phyloP scores from a whole-genome alignment of 1,284 basidiomycete genomes.

The Papiliotrema nemorosa region DNA sequence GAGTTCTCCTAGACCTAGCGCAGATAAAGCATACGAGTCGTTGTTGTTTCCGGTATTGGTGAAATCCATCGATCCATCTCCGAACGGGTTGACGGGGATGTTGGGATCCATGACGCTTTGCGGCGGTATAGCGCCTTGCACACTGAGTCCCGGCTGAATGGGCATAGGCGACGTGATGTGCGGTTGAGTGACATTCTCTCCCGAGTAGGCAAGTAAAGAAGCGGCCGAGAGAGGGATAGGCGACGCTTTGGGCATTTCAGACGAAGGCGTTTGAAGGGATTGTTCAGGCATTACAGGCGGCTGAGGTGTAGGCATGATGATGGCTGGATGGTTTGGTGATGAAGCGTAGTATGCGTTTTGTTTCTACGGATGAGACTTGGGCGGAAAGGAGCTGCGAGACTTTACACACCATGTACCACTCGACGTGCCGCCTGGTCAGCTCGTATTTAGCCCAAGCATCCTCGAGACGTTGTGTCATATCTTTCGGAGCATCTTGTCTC shows the following conservation, averaged over 20 bases:
- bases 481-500: constrained; percentile 5
- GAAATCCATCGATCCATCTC: not conserved
- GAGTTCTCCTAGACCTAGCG: constrained; percentile 20
- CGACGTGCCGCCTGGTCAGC: constrained; percentile 25
- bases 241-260: constrained; percentile 12
- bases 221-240: constrained; percentile 23
- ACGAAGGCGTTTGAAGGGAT: constrained; percentile 7
- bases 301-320: constrained; percentile 14
- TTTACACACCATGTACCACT: constrained; percentile 27
- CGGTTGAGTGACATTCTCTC: not conserved
- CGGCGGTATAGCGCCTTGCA: not conserved
- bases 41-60: not conserved
- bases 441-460: constrained; percentile 29
- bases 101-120: not conserved
- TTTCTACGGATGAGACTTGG: constrained; percentile 15
- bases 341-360: constrained; percentile 13
- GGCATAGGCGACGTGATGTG: no score
- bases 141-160: no score
- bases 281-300: constrained; percentile 4
- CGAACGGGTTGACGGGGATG: not conserved
- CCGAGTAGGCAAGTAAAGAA: constrained; percentile 16
- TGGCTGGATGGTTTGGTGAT: constrained; percentile 15
- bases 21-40: constrained; percentile 8
- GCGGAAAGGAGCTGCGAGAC: not conserved
- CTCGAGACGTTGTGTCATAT: constrained; percentile 21